A percentile compares a stretch with the other conserved stretches of the same genome.
Evolutionary conservation across 805 yeast species (phyloP).

Genomic region (Yarrowia sp.): DNA sequence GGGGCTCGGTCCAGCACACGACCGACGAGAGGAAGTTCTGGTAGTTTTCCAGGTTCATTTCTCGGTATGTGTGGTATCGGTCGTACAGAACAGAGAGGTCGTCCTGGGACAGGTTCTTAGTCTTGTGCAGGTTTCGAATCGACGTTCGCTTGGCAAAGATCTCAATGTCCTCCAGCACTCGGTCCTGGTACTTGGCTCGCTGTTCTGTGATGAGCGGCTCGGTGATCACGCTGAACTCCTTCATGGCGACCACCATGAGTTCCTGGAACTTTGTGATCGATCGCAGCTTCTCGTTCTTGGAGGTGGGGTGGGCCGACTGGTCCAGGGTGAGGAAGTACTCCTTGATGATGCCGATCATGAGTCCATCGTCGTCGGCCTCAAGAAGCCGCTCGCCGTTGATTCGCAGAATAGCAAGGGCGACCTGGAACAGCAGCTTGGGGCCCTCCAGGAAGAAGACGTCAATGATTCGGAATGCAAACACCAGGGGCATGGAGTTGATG

Average conservation of each 20-base stretch:
- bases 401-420: conserved; percentile 87
- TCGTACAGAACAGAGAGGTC: conserved; percentile 81
- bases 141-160: conserved; percentile 91
- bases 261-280: conserved; percentile 86
- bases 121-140: conserved; percentile 80
- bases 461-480: conserved; percentile 87
- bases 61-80: conserved; percentile 64
- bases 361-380: conserved; percentile 87
- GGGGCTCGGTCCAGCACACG: conserved; percentile 70
- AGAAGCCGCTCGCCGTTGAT: conserved; percentile 86
- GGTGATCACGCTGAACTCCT: conserved; percentile 82
- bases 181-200: conserved; percentile 72
- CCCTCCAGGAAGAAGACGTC: conserved; percentile 93
- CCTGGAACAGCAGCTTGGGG: conserved; percentile 85
- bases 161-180: conserved; percentile 85
- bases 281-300: conserved; percentile 67
- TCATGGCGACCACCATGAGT: conserved; percentile 87
- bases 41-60: conserved; percentile 78
- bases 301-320: conserved; percentile 76
- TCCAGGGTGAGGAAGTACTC: conserved; percentile 79
- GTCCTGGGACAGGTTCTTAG: conserved; percentile 62
- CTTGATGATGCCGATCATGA: conserved; percentile 83
- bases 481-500: conserved; percentile 91
- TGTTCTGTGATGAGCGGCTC: conserved; percentile 74
- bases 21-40: conserved; percentile 76